phyloP scores from a whole-genome alignment of 768 basidiomycete species.

The Russula compacta region DNA sequence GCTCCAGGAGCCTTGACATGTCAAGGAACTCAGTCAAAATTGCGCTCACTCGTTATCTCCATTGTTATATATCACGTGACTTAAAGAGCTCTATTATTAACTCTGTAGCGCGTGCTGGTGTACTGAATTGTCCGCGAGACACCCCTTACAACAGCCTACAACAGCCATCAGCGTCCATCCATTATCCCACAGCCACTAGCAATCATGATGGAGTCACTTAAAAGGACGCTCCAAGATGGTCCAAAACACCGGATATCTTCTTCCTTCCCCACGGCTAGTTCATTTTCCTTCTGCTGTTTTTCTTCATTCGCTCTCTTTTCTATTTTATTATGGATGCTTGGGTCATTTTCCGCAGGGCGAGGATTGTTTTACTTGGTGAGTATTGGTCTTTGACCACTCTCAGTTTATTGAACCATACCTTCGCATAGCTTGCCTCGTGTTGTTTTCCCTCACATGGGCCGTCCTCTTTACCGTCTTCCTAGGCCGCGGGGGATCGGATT shows the following conservation, averaged over 20 bases:
- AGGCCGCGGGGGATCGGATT: background rate
- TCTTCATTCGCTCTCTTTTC: background rate
- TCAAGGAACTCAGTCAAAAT: no score
- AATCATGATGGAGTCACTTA: background rate
- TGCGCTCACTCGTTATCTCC: no score
- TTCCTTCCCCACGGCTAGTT: constrained; percentile 12
- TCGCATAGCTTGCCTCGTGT: constrained; percentile 4
- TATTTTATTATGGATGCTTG: constrained; percentile 9
- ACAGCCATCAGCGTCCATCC: background rate
- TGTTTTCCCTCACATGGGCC: constrained; percentile 5
- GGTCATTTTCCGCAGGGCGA: constrained; percentile 17
- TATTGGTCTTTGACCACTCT: background rate
- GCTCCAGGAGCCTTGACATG: no score
- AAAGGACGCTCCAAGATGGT: background rate
- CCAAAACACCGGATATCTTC: background rate
- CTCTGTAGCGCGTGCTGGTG: no score
- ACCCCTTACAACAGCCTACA: background rate
- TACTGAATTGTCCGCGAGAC: no score
- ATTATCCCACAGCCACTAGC: background rate
- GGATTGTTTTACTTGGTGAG: constrained; percentile 12
- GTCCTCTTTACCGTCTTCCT: constrained; percentile 6
- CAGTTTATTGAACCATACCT: background rate
- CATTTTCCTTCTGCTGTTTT: background rate
- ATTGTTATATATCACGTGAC: no score
- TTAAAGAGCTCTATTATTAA: no score